These are phyloP conservation scores for Claviceps cyperi DNA, from an alignment of 2,329 filamentous ascomycete genomes.

Conservation along the genomic window DNA sequence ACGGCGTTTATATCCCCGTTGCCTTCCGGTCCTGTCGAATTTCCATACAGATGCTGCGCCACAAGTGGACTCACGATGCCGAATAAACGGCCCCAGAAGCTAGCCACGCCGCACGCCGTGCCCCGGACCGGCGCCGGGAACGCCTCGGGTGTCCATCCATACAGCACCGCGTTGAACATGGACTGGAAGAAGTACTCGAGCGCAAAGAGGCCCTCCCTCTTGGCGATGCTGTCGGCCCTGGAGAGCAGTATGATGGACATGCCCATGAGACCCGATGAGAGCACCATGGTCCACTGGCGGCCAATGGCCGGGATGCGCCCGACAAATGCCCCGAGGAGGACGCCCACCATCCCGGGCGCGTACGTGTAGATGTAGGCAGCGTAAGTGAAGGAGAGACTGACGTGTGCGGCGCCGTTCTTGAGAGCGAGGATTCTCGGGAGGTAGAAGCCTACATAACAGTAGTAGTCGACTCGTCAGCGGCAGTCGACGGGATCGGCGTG, in stretches of 20 bases:
- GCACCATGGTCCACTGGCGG: conserved; percentile 27
- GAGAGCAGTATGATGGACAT: conserved; percentile 33
- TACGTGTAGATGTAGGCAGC: conserved; percentile 40
- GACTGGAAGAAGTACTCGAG: conserved; percentile 32
- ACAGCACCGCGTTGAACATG: conserved; percentile 22
- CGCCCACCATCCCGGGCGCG: conserved; percentile 34
- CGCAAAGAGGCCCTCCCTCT: conserved; percentile 24
- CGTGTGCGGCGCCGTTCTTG: conserved; percentile 31
- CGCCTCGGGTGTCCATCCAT: conserved; percentile 39
- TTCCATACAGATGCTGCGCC: conserved; percentile 29
- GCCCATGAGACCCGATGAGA: conserved; percentile 30
- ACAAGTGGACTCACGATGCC: conserved; percentile 43
- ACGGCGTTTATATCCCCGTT: conserved; percentile 31
- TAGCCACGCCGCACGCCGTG: conserved; percentile 40
- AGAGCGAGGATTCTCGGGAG: conserved; percentile 34
- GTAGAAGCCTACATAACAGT: conserved; percentile 21
- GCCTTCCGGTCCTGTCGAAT: conserved; percentile 11
- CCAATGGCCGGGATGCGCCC: conserved; percentile 24
- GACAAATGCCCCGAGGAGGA: conserved; percentile 30
- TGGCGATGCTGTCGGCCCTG: conserved; percentile 21
- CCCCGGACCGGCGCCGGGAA: conserved; percentile 41
- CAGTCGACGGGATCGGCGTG: not conserved
- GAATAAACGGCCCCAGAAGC: conserved; percentile 44
- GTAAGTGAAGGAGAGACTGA: conserved; percentile 32
- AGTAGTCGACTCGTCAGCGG: not conserved